Evolutionary conservation across 1,139 yeast genomes (phyloP).

Genomic region (Candida sp.): DNA sequence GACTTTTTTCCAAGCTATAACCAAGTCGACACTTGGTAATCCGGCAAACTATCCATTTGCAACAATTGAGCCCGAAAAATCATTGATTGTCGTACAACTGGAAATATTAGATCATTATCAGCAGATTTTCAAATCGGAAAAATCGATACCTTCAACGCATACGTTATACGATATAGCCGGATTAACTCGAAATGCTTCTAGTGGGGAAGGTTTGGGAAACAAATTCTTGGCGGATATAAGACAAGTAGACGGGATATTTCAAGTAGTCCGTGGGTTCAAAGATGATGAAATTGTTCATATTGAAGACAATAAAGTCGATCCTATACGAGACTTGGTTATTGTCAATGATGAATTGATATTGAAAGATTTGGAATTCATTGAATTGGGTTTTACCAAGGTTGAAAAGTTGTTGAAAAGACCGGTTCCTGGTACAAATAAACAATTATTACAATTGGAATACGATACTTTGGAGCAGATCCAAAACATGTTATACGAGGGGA

Average conservation of each 20-base stretch:
- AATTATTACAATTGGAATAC: conserved; percentile 37
- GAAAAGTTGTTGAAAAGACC: conserved; percentile 43
- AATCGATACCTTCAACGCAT: conserved; percentile 89
- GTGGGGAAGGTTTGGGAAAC: conserved; percentile 98
- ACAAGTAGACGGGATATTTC: conserved; percentile 98
- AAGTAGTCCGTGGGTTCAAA: conserved; percentile 88
- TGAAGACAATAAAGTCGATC: conserved; percentile 60
- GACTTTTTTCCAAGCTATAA: conserved; percentile 82
- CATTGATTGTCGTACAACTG: conserved; percentile 95
- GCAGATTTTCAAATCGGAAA: conserved; percentile 74
- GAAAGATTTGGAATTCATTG: conserved; percentile 68
- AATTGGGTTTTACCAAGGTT: conserved; percentile 47
- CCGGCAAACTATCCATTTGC: conserved; percentile 99
- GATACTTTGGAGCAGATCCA: conserved; percentile 45
- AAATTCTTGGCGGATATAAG: conserved; percentile 97
- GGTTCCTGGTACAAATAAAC: conserved; percentile 16
- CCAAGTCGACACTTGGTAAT: conserved; percentile 91
- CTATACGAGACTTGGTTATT: conserved; percentile 62
- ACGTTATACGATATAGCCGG: conserved; percentile 98
- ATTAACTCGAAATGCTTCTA: conserved; percentile 94
- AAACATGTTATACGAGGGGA: conserved; percentile 57
- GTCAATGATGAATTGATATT: conserved; percentile 72
- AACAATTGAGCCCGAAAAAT: conserved; percentile 99
- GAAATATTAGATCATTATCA: conserved; percentile 77
- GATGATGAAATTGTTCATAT: conserved; percentile 66